phyloP scores from a whole-genome alignment of 2,329 filamentous ascomycete genomes.

The Lecanicillium sp. region DNA sequence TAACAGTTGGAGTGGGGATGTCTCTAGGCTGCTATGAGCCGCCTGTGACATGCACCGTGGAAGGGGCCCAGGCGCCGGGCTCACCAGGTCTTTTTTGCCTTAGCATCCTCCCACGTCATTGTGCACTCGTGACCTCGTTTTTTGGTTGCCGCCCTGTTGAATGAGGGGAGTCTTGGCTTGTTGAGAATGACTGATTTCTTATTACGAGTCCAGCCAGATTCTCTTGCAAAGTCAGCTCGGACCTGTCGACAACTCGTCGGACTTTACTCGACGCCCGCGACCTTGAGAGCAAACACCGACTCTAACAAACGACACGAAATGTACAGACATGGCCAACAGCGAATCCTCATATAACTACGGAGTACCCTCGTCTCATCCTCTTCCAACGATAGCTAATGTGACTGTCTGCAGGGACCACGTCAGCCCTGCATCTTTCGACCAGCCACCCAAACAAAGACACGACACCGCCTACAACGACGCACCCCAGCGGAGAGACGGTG shows the following conservation, averaged over 20 bases:
- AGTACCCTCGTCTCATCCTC: background rate
- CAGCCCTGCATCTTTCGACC: background rate
- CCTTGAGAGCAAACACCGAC: no score
- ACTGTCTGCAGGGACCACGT: slow-evolving; percentile 2
- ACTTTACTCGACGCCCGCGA: no score
- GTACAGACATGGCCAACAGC: no score
- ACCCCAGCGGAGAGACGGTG: background rate
- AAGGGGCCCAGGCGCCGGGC: background rate
- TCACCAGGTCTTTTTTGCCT: background rate
- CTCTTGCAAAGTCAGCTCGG: no score
- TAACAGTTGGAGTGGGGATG: no score
- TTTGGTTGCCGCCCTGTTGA: background rate
- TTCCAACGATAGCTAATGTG: no score
- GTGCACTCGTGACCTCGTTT: slow-evolving; percentile 7
- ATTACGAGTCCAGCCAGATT: no score
- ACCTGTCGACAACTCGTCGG: no score
- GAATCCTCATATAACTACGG: background rate
- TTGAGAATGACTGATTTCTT: no score
- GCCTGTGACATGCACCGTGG: no score
- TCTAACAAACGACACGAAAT: no score
- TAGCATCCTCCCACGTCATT: slow-evolving; percentile 9
- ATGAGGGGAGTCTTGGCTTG: background rate
- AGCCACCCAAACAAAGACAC: background rate
- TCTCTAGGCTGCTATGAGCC: no score
- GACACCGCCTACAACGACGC: background rate